Base-by-base conservation (phyloP, 306 rosid species). In the Trifolium dubium region DNA sequence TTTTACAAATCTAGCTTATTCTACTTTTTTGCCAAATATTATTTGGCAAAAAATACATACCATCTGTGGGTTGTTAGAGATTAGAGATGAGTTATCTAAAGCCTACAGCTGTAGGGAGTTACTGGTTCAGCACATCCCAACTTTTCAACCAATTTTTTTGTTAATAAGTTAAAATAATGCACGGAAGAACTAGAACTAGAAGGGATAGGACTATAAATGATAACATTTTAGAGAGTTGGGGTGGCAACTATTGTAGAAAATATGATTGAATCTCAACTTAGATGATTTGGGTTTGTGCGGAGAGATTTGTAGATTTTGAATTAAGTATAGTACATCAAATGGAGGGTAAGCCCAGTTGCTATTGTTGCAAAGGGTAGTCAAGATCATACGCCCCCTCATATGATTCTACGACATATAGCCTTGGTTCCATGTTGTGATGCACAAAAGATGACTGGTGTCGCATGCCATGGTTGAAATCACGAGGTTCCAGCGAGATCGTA, bases 111-210 rank as follows among this genome's bases (percentile, higher is more conserved):
- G n/a, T 49, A 15, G 28, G 53, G 15, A 37, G 19, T 37, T 70
- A 39, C 10, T 37, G 40, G 53, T 71, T 35, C 30, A 23, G 29
- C 13, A 51, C 31, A 64, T 31, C 55, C 19, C 9, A 35, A 50
- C 12, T 66, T 46, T 6, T 19, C 51, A 31, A 49, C 8, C 29
- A 43, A 54, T 54, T 53, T 18, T 28, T 53, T 53, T 18, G 10
- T 53, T 8, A 8, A 9, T 7, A 4, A 3, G 60, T 17, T 8
- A 53, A 18, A 18, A 18, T 8, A 8, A 23, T 56, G 34, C 11
- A 10, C 11, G 3, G 63, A 56, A 56, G 35, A 56, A 56, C 63
- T 56, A 56, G 63, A 28, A 8, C 63, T 56, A 56, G 63, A 28
- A 8, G 15, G 4, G 35, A 56, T 23, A 4, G 35, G 35, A 29